Conservation (phyloP, 352 stramenopile species). For the Globisporangium abappressorium region DNA sequence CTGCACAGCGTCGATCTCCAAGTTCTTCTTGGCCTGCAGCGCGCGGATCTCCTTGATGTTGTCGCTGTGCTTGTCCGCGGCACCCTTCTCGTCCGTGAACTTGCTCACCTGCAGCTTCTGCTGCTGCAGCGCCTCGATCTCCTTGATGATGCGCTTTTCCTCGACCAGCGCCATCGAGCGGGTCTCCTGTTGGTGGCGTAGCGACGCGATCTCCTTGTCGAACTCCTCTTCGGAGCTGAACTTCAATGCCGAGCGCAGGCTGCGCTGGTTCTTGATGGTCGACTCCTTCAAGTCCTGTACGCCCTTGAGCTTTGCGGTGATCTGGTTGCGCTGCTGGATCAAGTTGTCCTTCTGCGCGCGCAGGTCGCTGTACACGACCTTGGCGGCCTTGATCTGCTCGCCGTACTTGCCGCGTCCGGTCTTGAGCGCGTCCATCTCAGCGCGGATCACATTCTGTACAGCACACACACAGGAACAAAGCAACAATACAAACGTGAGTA, state of each 20-base stretch:
- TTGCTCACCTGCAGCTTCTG: constrained; percentile 89
- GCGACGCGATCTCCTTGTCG: constrained; percentile 86
- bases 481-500: neutral
- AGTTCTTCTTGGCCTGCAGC: constrained; percentile 89
- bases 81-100: constrained; percentile 76
- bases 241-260: constrained; percentile 67
- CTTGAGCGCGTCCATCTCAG: constrained; percentile 82
- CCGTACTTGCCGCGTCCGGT: constrained; percentile 76
- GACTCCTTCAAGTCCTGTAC: constrained; percentile 82
- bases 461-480: neutral
- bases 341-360: constrained; percentile 84
- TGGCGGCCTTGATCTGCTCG: constrained; percentile 86
- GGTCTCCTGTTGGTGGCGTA: constrained; percentile 93
- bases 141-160: constrained; percentile 97
- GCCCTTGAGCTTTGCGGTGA: constrained; percentile 79
- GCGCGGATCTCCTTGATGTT: constrained; percentile 74
- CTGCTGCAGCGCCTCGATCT: constrained; percentile 91
- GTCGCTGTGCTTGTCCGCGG: constrained; percentile 81
- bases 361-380: constrained; percentile 80
- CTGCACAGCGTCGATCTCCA: constrained; percentile 92
- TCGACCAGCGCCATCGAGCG: constrained; percentile 95
- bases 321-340: constrained; percentile 78
- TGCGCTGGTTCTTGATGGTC: constrained; percentile 68
- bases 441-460: constrained; percentile 47
- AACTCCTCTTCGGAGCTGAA: constrained; percentile 90